Base-by-base conservation (phyloP, 208 protist species). In the Trypanosoma brucei region DNA sequence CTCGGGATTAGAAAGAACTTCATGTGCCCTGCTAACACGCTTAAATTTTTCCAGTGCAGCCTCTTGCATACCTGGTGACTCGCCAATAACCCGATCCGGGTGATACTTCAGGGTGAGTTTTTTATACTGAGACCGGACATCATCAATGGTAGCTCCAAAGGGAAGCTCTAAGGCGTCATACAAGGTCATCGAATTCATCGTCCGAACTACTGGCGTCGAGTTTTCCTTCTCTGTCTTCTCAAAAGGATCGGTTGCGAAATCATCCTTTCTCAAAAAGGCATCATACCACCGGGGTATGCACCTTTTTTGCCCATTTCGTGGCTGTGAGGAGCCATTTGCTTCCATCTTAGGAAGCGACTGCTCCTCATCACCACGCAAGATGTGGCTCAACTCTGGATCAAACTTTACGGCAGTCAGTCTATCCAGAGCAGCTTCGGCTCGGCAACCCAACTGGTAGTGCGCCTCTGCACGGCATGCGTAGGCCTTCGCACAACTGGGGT, bases 21-120 rank as follows among this genome's bases (percentile, higher is more conserved):
- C 92, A 81, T 99, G 98, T 7, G 98, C 97, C 31, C 92, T 58
- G 54, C 84, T 95, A 22, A 99, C 89, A 49, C 87, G 82, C 76
- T 98, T 98, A 77, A 99, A 98, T 55, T 79, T 74, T 59, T 91
- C 81, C 11, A 79, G 46, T 9, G 81, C 76, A 3, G 50, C 37
- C 52, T 66, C 56, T 31, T 83, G 86, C 2, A 56, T 63, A 46
- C 52, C 72, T 42, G 68, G 66, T 0, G 73, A 60, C 9, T 76
- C 77, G 34, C 55, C 62, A 1, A 93, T 76, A 7, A 93, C 49
- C 9, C 83, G 74, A 68, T 96, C 90, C 7, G 90, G 90, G 63
- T 96, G 90, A 57, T 70, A 88, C 40, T 75, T 72, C 65, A 96
- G 70, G 5, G 76, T 88, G 22, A 92, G 76, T 9, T 63, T 76